These are phyloP conservation scores for Ceratocystis harringtonii DNA, from an alignment of 2,329 filamentous ascomycete genomes.

Conservation along the genomic window DNA sequence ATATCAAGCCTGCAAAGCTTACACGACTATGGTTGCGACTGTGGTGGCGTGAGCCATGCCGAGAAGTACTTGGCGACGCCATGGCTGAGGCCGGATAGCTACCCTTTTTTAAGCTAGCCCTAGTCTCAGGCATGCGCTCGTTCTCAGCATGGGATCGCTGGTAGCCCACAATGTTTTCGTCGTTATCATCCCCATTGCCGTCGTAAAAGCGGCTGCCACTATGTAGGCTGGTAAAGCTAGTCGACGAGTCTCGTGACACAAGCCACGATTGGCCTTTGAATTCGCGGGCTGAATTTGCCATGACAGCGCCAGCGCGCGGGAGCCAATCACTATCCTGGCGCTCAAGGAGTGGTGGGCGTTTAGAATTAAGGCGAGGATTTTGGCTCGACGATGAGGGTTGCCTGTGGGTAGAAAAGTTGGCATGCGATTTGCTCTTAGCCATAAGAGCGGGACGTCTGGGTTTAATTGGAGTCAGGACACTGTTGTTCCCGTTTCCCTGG, in stretches of 20 bases:
- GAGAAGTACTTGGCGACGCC: constrained; percentile 3
- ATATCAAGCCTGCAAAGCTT: constrained; percentile 24
- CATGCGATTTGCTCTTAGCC: constrained; percentile 47
- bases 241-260: constrained; percentile 48
- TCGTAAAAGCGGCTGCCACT: constrained; percentile 32
- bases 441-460: constrained; percentile 25
- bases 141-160: constrained; percentile 25
- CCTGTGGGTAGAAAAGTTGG: constrained; percentile 31
- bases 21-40: constrained; percentile 37
- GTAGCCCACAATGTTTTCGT: constrained; percentile 34
- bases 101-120: constrained; percentile 7
- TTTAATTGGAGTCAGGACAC: constrained; percentile 28
- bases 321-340: constrained; percentile 48
- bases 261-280: constrained; percentile 57
- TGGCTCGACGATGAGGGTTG: not conserved
- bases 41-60: constrained; percentile 18
- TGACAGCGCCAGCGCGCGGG: constrained; percentile 45
- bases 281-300: constrained; percentile 47
- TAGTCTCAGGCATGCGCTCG: not conserved
- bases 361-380: constrained; percentile 17
- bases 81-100: constrained; percentile 8
- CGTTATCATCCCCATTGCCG: constrained; percentile 18
- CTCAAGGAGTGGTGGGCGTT: constrained; percentile 22
- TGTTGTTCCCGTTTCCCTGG: not conserved
- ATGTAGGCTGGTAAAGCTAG: constrained; percentile 39